Conservation (phyloP, 1,284 basidiomycete genomes). For the Rhodotorula sp. region DNA sequence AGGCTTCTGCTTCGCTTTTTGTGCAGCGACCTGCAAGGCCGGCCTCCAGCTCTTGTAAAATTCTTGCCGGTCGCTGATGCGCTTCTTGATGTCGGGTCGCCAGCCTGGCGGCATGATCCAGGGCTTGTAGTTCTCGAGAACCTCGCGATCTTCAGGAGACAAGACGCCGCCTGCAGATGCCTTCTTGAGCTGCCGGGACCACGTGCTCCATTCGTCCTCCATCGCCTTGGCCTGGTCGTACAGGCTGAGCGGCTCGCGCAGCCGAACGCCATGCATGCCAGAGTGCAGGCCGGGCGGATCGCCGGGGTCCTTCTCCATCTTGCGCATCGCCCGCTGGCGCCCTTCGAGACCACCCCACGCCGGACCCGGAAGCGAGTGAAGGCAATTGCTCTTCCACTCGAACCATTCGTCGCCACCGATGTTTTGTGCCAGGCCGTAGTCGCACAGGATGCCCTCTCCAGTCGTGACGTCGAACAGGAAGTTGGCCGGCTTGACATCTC, state of each 20-base stretch:
- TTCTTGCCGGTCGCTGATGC: slow-evolving; percentile 41
- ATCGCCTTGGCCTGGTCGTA: slow-evolving; percentile 25
- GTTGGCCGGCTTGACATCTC: slow-evolving; percentile 98
- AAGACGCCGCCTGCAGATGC: neutral
- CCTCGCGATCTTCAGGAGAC: neutral
- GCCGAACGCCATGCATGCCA: slow-evolving; percentile 32
- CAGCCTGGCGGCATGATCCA: slow-evolving; percentile 23
- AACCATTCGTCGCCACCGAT: slow-evolving; percentile 42
- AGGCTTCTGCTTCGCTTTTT: slow-evolving; percentile 47
- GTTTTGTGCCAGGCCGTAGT: slow-evolving; percentile 85
- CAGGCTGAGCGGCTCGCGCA: slow-evolving; percentile 25
- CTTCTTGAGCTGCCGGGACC: neutral
- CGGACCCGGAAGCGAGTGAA: slow-evolving; percentile 44
- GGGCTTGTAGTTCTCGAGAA: slow-evolving; percentile 14
- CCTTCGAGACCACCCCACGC: slow-evolving; percentile 35
- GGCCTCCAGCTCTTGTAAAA: slow-evolving; percentile 35
- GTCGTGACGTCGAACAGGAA: slow-evolving; percentile 89
- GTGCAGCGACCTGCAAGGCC: slow-evolving; percentile 57
- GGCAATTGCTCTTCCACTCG: slow-evolving; percentile 44
- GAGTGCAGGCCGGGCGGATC: slow-evolving; percentile 23
- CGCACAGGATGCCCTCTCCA: slow-evolving; percentile 82
- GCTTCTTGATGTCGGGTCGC: slow-evolving; percentile 22
- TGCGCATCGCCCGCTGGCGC: slow-evolving; percentile 1
- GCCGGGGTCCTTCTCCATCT: slow-evolving; percentile 1
- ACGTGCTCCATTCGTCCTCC: slow-evolving; percentile 20